These are phyloP conservation scores for Emergomyces pasteurianus DNA, from an alignment of 2,329 filamentous ascomycete genomes.

Conservation along the genomic window DNA sequence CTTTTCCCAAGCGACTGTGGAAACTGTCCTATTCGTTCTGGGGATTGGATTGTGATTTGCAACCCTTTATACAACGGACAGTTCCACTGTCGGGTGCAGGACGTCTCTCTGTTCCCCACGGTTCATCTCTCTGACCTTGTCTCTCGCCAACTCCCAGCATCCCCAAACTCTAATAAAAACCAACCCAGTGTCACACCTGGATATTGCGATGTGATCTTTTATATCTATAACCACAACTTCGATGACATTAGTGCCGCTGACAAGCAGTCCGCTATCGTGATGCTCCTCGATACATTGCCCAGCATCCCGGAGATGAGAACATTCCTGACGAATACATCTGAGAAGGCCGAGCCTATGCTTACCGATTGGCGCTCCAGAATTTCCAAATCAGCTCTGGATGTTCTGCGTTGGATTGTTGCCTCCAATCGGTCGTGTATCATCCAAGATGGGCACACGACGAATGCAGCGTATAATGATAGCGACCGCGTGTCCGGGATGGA, in stretches of 20 bases:
- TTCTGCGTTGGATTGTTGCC: conserved; percentile 79
- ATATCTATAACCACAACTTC: conserved; percentile 28
- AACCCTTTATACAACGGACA: conserved; percentile 7
- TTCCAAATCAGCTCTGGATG: conserved; percentile 50
- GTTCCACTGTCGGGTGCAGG: conserved; percentile 40
- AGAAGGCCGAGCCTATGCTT: conserved; percentile 30
- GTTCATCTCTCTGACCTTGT: conserved; percentile 23
- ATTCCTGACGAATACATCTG: conserved; percentile 31
- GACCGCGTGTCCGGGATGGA: conserved; percentile 52
- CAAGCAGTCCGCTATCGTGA: conserved; percentile 22
- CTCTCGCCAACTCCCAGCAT: background rate
- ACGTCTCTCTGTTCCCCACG: conserved; percentile 34
- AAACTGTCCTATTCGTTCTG: conserved; percentile 28
- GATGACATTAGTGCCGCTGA: conserved; percentile 21
- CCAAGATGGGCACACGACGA: conserved; percentile 47
- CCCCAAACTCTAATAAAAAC: background rate
- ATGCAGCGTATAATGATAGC: conserved; percentile 17
- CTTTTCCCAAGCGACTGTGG: conserved; percentile 23
- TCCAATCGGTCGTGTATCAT: conserved; percentile 82
- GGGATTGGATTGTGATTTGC: conserved; percentile 42
- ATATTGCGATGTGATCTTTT: conserved; percentile 12
- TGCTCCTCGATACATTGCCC: conserved; percentile 31
- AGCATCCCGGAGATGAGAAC: conserved; percentile 28
- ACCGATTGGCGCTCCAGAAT: conserved; percentile 48
- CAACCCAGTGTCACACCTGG: background rate